Conservation (phyloP, 1,284 basidiomycete species). For the Leccinum fuscescens region DNA sequence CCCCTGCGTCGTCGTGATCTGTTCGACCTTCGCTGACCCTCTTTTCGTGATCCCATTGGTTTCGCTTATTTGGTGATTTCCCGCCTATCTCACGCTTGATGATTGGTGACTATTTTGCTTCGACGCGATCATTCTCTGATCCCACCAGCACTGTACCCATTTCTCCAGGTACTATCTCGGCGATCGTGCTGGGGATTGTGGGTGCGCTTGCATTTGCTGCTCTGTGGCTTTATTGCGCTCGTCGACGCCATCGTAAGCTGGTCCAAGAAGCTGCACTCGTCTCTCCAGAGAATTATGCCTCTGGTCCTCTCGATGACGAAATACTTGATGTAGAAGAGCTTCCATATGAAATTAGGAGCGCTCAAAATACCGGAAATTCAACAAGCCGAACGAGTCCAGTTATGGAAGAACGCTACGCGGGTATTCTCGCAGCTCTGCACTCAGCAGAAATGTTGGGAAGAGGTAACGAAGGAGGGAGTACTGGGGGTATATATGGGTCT, state of each 20-base stretch:
- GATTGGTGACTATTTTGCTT: conserved; percentile 3
- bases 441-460: conserved; percentile 14
- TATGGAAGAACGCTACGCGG: conserved; percentile 31
- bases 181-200: conserved; percentile 25
- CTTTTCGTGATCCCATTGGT: conserved; percentile 14
- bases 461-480: conserved; percentile 25
- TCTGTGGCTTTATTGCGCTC: conserved; percentile 35
- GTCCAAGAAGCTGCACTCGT: conserved; percentile 17
- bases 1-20: conserved; percentile 16
- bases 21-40: conserved; percentile 20
- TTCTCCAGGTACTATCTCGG: conserved; percentile 29
- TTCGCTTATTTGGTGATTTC: conserved; percentile 14
- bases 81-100: conserved; percentile 1
- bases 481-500: conserved; percentile 31
- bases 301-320: conserved; percentile 26
- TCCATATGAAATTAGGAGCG: conserved; percentile 1
- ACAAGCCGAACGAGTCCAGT: not conserved
- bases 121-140: conserved; percentile 6
- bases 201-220: conserved; percentile 26
- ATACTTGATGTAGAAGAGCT: conserved; percentile 16
- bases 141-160: conserved; percentile 11
- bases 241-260: conserved; percentile 28
- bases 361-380: not conserved
- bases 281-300: conserved; percentile 5
- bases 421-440: conserved; percentile 27